These are phyloP conservation scores for Pichia eremophila DNA, from an alignment of 805 yeast species.

Conservation along the genomic window DNA sequence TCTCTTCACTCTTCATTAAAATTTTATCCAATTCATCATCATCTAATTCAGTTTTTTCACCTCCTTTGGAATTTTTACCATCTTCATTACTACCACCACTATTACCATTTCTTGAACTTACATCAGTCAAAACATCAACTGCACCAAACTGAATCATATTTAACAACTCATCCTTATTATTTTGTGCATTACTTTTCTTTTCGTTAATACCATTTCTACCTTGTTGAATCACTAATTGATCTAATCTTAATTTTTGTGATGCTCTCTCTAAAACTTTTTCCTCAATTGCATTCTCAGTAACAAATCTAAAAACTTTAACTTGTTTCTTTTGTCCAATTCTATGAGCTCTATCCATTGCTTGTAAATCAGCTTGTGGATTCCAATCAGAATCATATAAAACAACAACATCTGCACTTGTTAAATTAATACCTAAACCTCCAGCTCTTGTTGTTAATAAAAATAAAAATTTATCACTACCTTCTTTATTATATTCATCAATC, in stretches of 20 bases:
- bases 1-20: conserved; percentile 50
- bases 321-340: conserved; percentile 83
- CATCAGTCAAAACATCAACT: conserved; percentile 43
- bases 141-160: conserved; percentile 84
- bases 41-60: conserved; percentile 24
- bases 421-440: conserved; percentile 81
- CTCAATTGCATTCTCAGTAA: conserved; percentile 77
- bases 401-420: conserved; percentile 74
- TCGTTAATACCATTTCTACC: conserved; percentile 29
- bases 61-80: no score
- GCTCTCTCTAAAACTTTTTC: conserved; percentile 78
- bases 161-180: conserved; percentile 61
- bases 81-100: conserved; percentile 12
- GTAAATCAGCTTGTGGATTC: conserved; percentile 86
- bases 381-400: conserved; percentile 73
- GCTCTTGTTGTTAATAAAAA: conserved; percentile 77
- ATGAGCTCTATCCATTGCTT: conserved; percentile 86
- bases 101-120: neutral
- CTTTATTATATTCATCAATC: conserved; percentile 73
- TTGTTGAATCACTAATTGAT: conserved; percentile 77
- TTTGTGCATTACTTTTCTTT: conserved; percentile 29
- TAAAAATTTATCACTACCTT: conserved; percentile 62
- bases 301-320: conserved; percentile 67
- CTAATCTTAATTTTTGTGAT: conserved; percentile 67
- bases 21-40: conserved; percentile 56